These are phyloP conservation scores for Apiospora arundinis DNA, from an alignment of 2,329 filamentous ascomycete genomes.

Conservation along the genomic window DNA sequence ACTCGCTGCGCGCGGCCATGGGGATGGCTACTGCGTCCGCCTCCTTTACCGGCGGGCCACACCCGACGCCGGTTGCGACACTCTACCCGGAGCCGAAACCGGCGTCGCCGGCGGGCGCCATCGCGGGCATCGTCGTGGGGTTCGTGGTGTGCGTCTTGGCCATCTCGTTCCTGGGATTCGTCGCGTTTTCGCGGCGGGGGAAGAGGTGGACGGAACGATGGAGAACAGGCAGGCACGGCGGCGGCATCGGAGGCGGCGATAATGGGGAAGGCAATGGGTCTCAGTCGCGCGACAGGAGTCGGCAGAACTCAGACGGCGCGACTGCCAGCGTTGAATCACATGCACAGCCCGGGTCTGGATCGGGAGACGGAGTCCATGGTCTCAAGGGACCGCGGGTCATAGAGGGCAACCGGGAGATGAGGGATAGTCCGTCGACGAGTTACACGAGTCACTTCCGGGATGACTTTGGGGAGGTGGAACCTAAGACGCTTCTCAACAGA, in stretches of 20 bases:
- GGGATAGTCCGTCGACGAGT: not conserved
- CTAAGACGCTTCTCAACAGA: not conserved
- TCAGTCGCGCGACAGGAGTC: too few species aligned
- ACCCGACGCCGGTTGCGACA: not conserved
- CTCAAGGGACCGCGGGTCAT: not conserved
- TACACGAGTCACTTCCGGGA: conserved; percentile 2
- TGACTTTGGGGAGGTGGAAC: conserved; percentile 8
- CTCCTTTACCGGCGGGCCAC: not conserved
- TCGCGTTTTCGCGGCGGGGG: conserved; percentile 18
- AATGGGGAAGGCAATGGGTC: not conserved
- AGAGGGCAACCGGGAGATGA: not conserved
- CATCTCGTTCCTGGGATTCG: conserved; percentile 6
- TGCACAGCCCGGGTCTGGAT: not conserved
- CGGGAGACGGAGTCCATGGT: not conserved
- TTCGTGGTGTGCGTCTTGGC: conserved; percentile 20
- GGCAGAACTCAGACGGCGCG: too few species aligned
- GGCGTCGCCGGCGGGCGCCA: not conserved
- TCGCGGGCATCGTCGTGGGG: conserved; percentile 14
- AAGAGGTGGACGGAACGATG: not conserved
- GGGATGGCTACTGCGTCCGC: not conserved
- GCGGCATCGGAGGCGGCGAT: not conserved
- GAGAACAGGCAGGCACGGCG: not conserved
- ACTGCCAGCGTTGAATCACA: not conserved
- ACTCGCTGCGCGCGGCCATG: conserved; percentile 24
- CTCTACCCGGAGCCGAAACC: not conserved